A percentile compares a stretch with the other conserved stretches of the same genome.
Evolutionary conservation across 139 green algal genomes (phyloP).

Genomic region (Parachlorella kessleri): DNA sequence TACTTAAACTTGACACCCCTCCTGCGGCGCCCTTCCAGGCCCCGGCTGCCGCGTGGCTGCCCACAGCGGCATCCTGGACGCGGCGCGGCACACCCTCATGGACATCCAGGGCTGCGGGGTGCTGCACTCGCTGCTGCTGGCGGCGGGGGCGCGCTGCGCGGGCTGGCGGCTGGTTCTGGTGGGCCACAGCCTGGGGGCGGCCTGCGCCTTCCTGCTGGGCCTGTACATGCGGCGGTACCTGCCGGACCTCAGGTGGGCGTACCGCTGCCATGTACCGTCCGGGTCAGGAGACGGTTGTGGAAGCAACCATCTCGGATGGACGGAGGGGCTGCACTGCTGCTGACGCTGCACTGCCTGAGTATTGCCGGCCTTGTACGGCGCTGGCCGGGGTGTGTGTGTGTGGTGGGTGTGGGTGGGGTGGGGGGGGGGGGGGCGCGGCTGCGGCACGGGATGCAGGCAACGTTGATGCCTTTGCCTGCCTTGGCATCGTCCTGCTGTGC

Average conservation of each 20-base stretch:
- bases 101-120: slow-evolving; percentile 29
- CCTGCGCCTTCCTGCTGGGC: slow-evolving; percentile 65
- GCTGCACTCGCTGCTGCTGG: slow-evolving; percentile 24
- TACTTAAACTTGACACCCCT: neutral
- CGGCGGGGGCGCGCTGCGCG: slow-evolving; percentile 1
- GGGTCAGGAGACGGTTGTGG: no score
- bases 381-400: neutral
- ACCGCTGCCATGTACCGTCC: no score
- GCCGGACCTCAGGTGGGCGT: slow-evolving; percentile 31
- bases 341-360: neutral
- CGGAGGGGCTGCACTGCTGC: no score
- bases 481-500: no score
- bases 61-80: slow-evolving; percentile 65
- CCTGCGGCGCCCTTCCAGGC: neutral
- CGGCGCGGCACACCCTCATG: slow-evolving; percentile 39
- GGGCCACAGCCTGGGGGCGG: slow-evolving; percentile 75
- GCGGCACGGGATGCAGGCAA: no score
- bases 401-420: neutral
- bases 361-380: no score
- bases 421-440: neutral
- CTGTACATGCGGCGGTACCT: slow-evolving; percentile 57
- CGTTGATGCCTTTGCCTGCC: no score
- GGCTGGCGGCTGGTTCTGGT: slow-evolving; percentile 65
- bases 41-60: slow-evolving; percentile 12
- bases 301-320: no score